phyloP scores from a whole-genome alignment of 257 asterid genomes.

The Schizonepeta tenuifolia region DNA sequence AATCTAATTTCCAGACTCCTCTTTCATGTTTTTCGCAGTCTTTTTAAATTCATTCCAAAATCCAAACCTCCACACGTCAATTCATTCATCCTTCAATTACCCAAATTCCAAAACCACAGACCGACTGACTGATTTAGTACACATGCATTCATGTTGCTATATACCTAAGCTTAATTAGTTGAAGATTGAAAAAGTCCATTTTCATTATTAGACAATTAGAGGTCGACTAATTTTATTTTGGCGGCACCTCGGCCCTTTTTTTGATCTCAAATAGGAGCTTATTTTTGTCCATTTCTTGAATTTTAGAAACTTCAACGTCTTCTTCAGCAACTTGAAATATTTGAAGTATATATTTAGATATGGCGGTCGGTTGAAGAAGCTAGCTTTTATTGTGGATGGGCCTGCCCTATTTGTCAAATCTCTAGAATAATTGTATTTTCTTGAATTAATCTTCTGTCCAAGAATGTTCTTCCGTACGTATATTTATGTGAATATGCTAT shows the following conservation, averaged over 20 bases:
- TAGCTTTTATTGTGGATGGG: not conserved
- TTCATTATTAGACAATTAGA: not conserved
- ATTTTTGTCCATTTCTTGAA: too few relatives aligned
- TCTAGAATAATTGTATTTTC: not conserved
- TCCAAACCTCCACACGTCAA: not conserved
- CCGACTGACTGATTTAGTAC: not conserved
- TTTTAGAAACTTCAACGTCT: not conserved
- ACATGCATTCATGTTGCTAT: not conserved
- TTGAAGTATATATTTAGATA: not conserved
- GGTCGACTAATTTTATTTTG: not conserved
- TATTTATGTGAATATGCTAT: too few relatives aligned
- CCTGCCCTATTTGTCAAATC: not conserved
- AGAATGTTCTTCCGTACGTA: not conserved
- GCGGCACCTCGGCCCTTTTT: not conserved
- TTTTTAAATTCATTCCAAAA: not conserved
- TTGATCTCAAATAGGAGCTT: not conserved
- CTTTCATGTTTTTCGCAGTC: not conserved
- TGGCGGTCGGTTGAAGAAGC: constrained; percentile 17
- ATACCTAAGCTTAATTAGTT: too few relatives aligned
- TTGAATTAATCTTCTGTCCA: not conserved
- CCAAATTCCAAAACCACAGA: not conserved
- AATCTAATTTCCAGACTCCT: too few relatives aligned
- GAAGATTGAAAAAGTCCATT: constrained; percentile 3
- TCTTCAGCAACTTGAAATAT: not conserved
- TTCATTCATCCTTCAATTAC: not conserved